Percentiles rank a stretch among this genome's conserved stretches.
These are phyloP conservation scores for Panellus pusillus DNA, from an alignment of 768 basidiomycete species.

Conservation along the genomic window DNA sequence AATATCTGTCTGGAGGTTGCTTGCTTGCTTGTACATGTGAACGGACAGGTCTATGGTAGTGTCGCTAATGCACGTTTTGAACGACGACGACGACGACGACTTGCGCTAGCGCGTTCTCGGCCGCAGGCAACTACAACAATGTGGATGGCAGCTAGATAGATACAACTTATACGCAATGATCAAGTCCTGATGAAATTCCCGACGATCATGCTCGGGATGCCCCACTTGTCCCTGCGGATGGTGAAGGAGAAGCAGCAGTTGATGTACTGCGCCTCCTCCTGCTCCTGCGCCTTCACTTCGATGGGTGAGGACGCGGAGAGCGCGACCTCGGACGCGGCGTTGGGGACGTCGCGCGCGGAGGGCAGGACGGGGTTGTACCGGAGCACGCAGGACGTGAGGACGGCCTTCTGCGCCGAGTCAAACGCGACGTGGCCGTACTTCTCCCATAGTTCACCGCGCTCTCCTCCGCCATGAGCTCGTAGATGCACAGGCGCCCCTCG, in stretches of 20 bases:
- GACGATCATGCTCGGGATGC: constrained; percentile 88
- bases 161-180: background rate
- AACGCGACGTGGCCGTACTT: constrained; percentile 96
- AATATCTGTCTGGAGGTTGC: too few species aligned
- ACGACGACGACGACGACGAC: too few species aligned
- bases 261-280: constrained; percentile 69
- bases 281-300: too few species aligned
- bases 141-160: too few species aligned
- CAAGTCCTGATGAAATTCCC: constrained; percentile 70
- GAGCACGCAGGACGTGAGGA: constrained; percentile 87
- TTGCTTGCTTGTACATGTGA: too few species aligned
- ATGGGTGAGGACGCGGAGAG: too few species aligned
- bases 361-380: constrained; percentile 72
- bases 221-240: constrained; percentile 80
- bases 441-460: constrained; percentile 97
- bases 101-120: too few species aligned
- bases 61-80: too few species aligned
- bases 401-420: constrained; percentile 89
- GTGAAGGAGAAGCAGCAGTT: constrained; percentile 93
- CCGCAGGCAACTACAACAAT: too few species aligned
- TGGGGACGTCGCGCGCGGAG: constrained; percentile 31
- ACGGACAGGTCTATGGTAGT: too few species aligned
- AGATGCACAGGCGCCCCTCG: constrained; percentile 94
- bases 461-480: constrained; percentile 98
- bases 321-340: constrained; percentile 19